Evolutionary conservation across 306 rosid genomes (phyloP), one percentile per base, ranked within the genome.

Genomic region (Medicago ruthenica): DNA sequence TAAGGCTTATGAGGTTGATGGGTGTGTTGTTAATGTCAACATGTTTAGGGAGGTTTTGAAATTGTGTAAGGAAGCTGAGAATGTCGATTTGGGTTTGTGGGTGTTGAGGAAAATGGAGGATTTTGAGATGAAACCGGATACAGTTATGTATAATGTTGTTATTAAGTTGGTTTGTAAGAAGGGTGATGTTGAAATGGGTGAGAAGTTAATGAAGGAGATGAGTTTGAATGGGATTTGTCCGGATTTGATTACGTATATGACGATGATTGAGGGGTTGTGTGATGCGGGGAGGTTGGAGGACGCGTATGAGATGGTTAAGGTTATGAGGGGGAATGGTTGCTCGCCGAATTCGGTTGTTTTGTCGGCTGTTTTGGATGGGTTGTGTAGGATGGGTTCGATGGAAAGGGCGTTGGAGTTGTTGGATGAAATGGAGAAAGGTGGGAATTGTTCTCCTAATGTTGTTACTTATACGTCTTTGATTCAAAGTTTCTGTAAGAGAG

Each of bases 401-500:
- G 88, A 86, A 48, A 85, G 68, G 81, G 92, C 91, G 5, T 78
- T 90, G 78, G 87, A 83, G 73, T 75, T 95, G 76, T 84, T 89
- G 85, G 83, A 66, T 61, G 92, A 84, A 87, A 95, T 95, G 97
- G 97, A 90, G 89, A 83, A 88, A 82, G 84, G 86, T 11, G 93
- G 82, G 65, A 80, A 67, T 62, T 82, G 85, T 67, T 27, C 86
- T 83, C 97, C 96, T 1, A 95, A 86, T 81, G 85, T 86, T 61
- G 90, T 95, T 65, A 87, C 93, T 4, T 92, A 90, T 83, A 94
- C 96, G 4, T 83, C 90, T 67, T 72, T 94, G 75, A 87, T 94
- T 79, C 97, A 88, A 40, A 68, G 69, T 82, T 88, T 89, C 58
- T 91, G 92, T 76, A 83, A 87, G 82, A 85, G 83, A 58, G 88